These are phyloP conservation scores for Boletus sp. DNA, from an alignment of 768 basidiomycete species.

Conservation along the genomic window DNA sequence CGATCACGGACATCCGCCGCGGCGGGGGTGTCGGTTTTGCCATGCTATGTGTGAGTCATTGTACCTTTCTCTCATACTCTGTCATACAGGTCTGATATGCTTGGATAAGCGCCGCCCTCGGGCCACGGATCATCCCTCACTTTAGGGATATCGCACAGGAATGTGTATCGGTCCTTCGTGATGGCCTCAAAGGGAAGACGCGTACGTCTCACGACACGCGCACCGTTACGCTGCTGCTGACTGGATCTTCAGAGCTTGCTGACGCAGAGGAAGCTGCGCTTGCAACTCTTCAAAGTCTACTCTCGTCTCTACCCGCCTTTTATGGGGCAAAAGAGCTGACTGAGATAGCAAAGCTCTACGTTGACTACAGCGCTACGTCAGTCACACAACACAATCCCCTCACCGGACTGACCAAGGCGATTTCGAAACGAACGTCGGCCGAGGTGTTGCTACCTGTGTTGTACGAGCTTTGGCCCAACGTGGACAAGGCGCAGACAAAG, in stretches of 20 bases:
- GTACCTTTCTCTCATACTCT: background rate
- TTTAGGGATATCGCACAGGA: conserved; percentile 69
- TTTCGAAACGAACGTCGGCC: conserved; percentile 68
- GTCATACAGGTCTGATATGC: conserved; percentile 2
- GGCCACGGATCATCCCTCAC: conserved; percentile 84
- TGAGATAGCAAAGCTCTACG: conserved; percentile 53
- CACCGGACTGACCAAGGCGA: conserved; percentile 50
- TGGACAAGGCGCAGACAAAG: conserved; percentile 33
- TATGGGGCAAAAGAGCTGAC: conserved; percentile 62
- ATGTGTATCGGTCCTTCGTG: conserved; percentile 47
- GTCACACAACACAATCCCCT: conserved; percentile 26
- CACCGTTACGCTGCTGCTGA: background rate
- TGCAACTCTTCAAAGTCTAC: conserved; percentile 60
- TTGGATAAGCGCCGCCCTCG: conserved; percentile 59
- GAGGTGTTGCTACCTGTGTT: conserved; percentile 67
- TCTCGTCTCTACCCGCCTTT: conserved; percentile 79
- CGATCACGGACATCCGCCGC: conserved; percentile 36
- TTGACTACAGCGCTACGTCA: conserved; percentile 37
- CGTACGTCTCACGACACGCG: conserved; percentile 29
- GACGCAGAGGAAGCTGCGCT: conserved; percentile 35
- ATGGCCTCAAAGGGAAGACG: conserved; percentile 30
- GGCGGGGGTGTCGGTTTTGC: conserved; percentile 51
- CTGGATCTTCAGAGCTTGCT: conserved; percentile 26
- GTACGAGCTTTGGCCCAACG: conserved; percentile 50
- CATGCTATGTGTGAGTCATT: conserved; percentile 55